These are phyloP conservation scores for Penicillium expansum DNA, from an alignment of 2,329 filamentous ascomycete species.

Conservation along the genomic window DNA sequence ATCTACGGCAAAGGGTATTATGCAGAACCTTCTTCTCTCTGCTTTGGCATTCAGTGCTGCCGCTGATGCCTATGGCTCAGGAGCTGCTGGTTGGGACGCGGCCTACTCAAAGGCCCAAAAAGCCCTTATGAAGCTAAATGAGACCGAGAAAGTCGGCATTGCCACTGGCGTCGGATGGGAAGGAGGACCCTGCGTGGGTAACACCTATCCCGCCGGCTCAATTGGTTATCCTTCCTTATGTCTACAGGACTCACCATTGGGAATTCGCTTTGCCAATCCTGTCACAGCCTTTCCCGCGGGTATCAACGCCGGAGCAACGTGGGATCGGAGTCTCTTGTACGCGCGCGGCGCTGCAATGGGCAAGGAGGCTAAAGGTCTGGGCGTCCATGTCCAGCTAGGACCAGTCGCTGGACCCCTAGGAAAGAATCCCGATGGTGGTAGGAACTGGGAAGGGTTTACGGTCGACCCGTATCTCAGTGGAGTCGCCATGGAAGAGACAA, in stretches of 20 bases:
- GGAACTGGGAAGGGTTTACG: constrained; percentile 45
- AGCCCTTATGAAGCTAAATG: constrained; percentile 14
- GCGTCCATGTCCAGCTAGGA: constrained; percentile 42
- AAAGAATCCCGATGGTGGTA: constrained; percentile 21
- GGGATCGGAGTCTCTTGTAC: constrained; percentile 56
- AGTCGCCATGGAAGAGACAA: constrained; percentile 43
- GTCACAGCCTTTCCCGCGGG: constrained; percentile 45
- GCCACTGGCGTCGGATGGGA: constrained; percentile 31
- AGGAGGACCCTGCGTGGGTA: constrained; percentile 33
- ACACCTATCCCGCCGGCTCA: constrained; percentile 28
- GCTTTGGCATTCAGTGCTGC: constrained; percentile 1
- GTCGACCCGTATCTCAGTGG: constrained; percentile 48
- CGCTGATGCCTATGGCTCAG: constrained; percentile 6
- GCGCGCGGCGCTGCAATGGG: constrained; percentile 54
- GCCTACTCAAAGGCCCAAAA: constrained; percentile 15
- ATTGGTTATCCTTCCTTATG: constrained; percentile 35
- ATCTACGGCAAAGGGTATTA: not conserved
- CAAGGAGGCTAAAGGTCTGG: constrained; percentile 42
- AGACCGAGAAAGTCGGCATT: constrained; percentile 29
- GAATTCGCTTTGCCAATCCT: constrained; percentile 43
- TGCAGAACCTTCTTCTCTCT: constrained; percentile 5
- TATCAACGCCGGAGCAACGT: constrained; percentile 47
- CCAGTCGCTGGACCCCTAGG: constrained; percentile 46
- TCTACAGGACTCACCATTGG: constrained; percentile 34
- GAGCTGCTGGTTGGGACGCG: constrained; percentile 9